Percentiles rank a stretch among this genome's conserved stretches.
Conservation (phyloP, 108 stramenopile genomes). For the Fistulifera pelliculosa region DNA sequence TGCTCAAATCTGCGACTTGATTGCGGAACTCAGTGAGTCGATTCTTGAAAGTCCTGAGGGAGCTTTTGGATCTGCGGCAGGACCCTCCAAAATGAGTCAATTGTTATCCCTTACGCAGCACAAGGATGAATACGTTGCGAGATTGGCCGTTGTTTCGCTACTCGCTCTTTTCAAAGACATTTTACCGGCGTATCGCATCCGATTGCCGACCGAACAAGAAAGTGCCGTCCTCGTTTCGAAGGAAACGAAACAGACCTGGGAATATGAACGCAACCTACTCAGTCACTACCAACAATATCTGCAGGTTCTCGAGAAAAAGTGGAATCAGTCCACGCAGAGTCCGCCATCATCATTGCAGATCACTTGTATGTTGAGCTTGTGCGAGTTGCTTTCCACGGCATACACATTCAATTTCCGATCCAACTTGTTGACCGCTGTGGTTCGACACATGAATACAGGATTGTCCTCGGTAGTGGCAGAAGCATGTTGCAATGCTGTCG, state of each 20-base stretch:
- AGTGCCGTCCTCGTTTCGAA: slow-evolving; percentile 70
- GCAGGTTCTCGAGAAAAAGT: slow-evolving; percentile 55
- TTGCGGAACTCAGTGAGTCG: slow-evolving; percentile 69
- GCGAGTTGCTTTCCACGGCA: slow-evolving; percentile 61
- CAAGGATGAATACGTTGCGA: slow-evolving; percentile 14
- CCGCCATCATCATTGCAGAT: slow-evolving; percentile 51
- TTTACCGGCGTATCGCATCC: slow-evolving; percentile 84
- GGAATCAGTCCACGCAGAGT: slow-evolving; percentile 37
- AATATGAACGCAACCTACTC: slow-evolving; percentile 71
- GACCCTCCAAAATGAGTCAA: slow-evolving; percentile 47
- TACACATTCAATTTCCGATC: slow-evolving; percentile 85
- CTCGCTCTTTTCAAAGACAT: slow-evolving; percentile 90
- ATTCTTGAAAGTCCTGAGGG: slow-evolving; percentile 59
- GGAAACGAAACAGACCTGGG: slow-evolving; percentile 74
- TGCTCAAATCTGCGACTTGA: slow-evolving; percentile 49
- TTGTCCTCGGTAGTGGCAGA: slow-evolving; percentile 46
- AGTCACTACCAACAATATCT: slow-evolving; percentile 73
- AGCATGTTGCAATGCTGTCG: slow-evolving; percentile 56
- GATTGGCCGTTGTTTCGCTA: slow-evolving; percentile 70
- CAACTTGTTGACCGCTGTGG: slow-evolving; percentile 58
- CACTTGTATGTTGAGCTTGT: slow-evolving; percentile 57
- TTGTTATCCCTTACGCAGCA: slow-evolving; percentile 38
- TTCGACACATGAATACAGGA: slow-evolving; percentile 53
- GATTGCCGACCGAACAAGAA: slow-evolving; percentile 77
- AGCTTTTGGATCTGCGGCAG: slow-evolving; percentile 24